These are phyloP conservation scores for Corymbia maculata DNA, from an alignment of 345 rosid genomes.

Conservation along the genomic window DNA sequence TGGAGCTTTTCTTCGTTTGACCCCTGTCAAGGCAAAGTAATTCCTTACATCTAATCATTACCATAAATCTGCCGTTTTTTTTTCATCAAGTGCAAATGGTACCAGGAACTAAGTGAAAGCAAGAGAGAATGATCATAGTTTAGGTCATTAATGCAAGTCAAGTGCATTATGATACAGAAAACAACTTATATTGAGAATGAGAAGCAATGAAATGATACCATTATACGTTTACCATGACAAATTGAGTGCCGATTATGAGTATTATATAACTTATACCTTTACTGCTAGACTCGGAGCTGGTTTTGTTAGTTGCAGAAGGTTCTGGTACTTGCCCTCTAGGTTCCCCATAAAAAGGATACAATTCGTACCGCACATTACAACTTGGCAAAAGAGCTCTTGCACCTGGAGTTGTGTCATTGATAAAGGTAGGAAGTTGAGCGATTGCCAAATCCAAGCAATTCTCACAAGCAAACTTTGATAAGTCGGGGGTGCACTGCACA, in stretches of 20 bases:
- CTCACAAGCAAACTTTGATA: background rate
- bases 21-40: background rate
- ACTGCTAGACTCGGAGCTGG: background rate
- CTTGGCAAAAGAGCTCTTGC: constrained; percentile 3
- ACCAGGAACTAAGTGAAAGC: background rate
- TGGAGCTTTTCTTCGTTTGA: background rate
- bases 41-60: background rate
- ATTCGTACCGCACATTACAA: constrained; percentile 6
- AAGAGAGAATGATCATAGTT: background rate
- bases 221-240: background rate
- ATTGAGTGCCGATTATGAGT: background rate
- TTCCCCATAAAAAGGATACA: background rate
- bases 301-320: background rate
- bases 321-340: background rate
- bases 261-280: background rate
- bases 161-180: background rate
- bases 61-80: background rate
- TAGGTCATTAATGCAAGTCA: background rate
- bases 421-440: background rate
- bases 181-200: background rate
- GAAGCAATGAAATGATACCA: background rate
- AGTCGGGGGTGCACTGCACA: constrained; percentile 14
- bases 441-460: background rate
- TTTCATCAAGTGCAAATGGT: background rate
- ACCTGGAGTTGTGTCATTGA: background rate